Evolutionary conservation across 2,329 filamentous ascomycete species (phyloP).

Genomic region (Cladophialophora immunda): DNA sequence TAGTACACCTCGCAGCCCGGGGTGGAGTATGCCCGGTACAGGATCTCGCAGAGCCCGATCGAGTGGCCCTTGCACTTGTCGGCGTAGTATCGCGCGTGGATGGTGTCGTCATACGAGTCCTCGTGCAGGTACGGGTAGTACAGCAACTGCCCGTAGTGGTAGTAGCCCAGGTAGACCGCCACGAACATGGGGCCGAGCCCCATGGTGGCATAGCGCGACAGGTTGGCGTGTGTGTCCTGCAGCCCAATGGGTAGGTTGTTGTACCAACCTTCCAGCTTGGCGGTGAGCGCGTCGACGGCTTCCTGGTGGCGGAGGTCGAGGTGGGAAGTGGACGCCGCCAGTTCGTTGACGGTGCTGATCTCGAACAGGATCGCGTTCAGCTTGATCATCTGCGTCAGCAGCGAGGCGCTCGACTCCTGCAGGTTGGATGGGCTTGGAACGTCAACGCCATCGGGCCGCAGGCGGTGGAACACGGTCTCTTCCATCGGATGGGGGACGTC

Average conservation of each 20-base stretch:
- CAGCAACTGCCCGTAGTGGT: constrained; percentile 58
- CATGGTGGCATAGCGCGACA: constrained; percentile 48
- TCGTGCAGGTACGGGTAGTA: constrained; percentile 58
- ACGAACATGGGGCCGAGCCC: constrained; percentile 56
- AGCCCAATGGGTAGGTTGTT: constrained; percentile 47
- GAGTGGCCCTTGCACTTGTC: constrained; percentile 54
- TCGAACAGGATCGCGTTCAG: constrained; percentile 51
- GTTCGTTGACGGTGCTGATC: constrained; percentile 52
- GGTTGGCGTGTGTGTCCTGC: constrained; percentile 51
- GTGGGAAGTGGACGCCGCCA: constrained; percentile 41
- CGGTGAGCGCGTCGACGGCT: constrained; percentile 45
- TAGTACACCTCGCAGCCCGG: constrained; percentile 54
- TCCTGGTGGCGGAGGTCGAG: constrained; percentile 17
- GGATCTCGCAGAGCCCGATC: constrained; percentile 50
- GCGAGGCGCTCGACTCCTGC: constrained; percentile 25
- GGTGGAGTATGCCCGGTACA: constrained; percentile 50
- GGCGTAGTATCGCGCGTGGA: constrained; percentile 45
- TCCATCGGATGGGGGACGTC: constrained; percentile 49
- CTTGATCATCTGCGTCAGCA: constrained; percentile 49
- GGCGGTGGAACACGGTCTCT: constrained; percentile 47
- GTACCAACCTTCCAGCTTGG: constrained; percentile 49
- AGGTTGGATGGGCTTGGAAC: constrained; percentile 21
- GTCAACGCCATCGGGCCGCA: constrained; percentile 23
- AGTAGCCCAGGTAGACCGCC: constrained; percentile 57
- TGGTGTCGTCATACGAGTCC: constrained; percentile 34